Percentiles rank a stretch among this genome's conserved stretches.
phyloP scores from a whole-genome alignment of 208 protist species.

The Leishmania mexicana region DNA sequence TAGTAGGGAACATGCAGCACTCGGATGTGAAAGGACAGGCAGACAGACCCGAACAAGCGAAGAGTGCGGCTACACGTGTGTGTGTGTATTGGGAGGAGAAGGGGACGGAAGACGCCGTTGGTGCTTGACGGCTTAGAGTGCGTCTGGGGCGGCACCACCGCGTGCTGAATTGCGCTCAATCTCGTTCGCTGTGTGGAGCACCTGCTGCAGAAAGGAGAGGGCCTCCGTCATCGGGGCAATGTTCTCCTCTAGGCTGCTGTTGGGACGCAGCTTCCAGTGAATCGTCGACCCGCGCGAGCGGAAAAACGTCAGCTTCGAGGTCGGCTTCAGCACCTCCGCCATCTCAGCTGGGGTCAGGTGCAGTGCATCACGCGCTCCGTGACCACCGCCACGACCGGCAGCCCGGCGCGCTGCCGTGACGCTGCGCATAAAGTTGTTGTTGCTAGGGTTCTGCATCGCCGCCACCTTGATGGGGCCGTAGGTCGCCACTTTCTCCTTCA shows the following conservation, averaged over 20 bases:
- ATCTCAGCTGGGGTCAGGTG: slow-evolving; percentile 39
- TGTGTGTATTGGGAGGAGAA: background rate
- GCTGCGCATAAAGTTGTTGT: slow-evolving; percentile 62
- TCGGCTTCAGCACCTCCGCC: slow-evolving; percentile 50
- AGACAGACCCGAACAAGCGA: background rate
- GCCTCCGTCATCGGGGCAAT: slow-evolving; percentile 80
- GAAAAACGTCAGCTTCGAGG: slow-evolving; percentile 82
- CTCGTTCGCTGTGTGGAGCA: slow-evolving; percentile 82
- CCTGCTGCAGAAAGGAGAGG: slow-evolving; percentile 75
- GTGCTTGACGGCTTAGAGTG: slow-evolving; percentile 34
- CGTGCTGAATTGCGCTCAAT: slow-evolving; percentile 76
- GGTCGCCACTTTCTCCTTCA: slow-evolving; percentile 63
- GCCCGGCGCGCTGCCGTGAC: slow-evolving; percentile 12
- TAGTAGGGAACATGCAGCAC: background rate
- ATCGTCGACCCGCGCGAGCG: slow-evolving; percentile 70
- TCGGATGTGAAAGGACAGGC: background rate
- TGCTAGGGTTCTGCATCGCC: slow-evolving; percentile 53
- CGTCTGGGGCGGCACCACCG: slow-evolving; percentile 70
- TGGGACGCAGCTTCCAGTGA: slow-evolving; percentile 82
- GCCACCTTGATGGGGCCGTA: slow-evolving; percentile 52
- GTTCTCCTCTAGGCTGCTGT: slow-evolving; percentile 68
- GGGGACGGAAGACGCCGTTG: background rate
- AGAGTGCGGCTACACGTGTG: background rate
- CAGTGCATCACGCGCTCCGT: slow-evolving; percentile 22
- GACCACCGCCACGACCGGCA: slow-evolving; percentile 19